These are phyloP conservation scores for Clonostachys rhizophaga DNA, from an alignment of 2,329 filamentous ascomycete species.

Conservation along the genomic window DNA sequence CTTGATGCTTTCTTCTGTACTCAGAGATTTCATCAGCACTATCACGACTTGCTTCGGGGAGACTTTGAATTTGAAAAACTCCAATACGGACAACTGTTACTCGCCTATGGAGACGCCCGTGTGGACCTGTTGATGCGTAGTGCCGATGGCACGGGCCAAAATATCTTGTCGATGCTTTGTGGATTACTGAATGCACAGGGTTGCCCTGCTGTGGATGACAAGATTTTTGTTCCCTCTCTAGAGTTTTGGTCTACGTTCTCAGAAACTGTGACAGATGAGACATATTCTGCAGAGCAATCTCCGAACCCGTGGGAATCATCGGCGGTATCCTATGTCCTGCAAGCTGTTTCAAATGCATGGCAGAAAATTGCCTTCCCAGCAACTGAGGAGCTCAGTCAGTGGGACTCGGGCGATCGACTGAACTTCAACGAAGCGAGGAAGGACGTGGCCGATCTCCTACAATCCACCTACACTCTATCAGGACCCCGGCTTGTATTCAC, in stretches of 20 bases:
- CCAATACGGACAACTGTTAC: constrained; percentile 62
- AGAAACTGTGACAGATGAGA: constrained; percentile 59
- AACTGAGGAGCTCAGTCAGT: constrained; percentile 49
- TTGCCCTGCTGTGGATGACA: constrained; percentile 66
- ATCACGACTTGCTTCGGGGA: constrained; percentile 49
- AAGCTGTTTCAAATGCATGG: constrained; percentile 63
- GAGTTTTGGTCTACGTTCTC: constrained; percentile 81
- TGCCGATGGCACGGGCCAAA: constrained; percentile 41
- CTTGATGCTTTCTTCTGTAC: constrained; percentile 57
- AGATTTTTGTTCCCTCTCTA: constrained; percentile 67
- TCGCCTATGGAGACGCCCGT: constrained; percentile 65
- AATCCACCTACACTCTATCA: constrained; percentile 62
- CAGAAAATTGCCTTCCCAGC: constrained; percentile 66
- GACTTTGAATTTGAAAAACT: constrained; percentile 60
- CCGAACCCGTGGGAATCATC: constrained; percentile 50
- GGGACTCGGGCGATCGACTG: constrained; percentile 65
- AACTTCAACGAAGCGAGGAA: constrained; percentile 70
- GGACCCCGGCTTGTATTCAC: constrained; percentile 50
- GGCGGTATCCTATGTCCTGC: constrained; percentile 55
- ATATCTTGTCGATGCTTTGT: constrained; percentile 54
- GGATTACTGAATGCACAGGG: constrained; percentile 63
- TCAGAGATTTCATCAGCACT: constrained; percentile 51
- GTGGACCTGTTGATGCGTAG: constrained; percentile 54
- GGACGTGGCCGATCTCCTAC: constrained; percentile 74
- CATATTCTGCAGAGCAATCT: constrained; percentile 43